These are phyloP conservation scores for Neurospora cerealis DNA, from an alignment of 495 filamentous ascomycete genomes.

Conservation along the genomic window DNA sequence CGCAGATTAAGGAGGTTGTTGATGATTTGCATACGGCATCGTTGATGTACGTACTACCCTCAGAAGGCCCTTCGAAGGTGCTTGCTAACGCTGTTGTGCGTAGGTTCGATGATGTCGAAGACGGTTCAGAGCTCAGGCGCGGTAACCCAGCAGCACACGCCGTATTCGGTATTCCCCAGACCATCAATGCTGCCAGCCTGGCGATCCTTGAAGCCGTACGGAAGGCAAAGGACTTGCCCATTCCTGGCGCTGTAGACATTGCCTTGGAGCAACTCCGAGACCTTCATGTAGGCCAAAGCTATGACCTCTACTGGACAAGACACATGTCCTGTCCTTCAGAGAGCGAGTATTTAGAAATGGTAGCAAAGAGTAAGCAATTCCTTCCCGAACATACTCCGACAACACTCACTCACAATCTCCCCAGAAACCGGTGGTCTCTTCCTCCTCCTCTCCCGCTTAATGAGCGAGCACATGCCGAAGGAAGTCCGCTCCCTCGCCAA, in stretches of 20 bases:
- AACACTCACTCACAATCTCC: neutral
- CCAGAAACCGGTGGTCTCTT: slow-evolving; percentile 73
- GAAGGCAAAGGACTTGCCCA: slow-evolving; percentile 54
- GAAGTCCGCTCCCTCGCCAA: slow-evolving; percentile 38
- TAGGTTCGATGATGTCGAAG: slow-evolving; percentile 65
- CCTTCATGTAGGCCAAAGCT: slow-evolving; percentile 76
- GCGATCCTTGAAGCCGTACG: slow-evolving; percentile 71
- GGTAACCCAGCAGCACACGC: slow-evolving; percentile 76
- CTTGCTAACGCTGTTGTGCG: too few species aligned
- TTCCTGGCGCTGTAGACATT: slow-evolving; percentile 53
- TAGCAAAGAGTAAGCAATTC: slow-evolving; percentile 49
- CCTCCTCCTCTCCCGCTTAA: slow-evolving; percentile 68
- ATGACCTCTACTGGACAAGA: slow-evolving; percentile 85
- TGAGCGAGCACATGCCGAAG: slow-evolving; percentile 60
- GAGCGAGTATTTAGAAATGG: slow-evolving; percentile 88
- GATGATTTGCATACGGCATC: slow-evolving; percentile 8
- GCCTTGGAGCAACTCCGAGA: slow-evolving; percentile 73
- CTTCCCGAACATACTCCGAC: neutral
- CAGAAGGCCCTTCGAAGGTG: neutral
- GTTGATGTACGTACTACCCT: neutral
- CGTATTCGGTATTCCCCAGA: slow-evolving; percentile 79
- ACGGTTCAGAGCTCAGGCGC: slow-evolving; percentile 63
- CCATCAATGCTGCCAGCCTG: slow-evolving; percentile 84
- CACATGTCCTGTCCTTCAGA: slow-evolving; percentile 71
- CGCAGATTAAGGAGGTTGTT: neutral